Evolutionary conservation across 495 filamentous ascomycete species (phyloP).

Genomic region (Hypoxylon rickii): DNA sequence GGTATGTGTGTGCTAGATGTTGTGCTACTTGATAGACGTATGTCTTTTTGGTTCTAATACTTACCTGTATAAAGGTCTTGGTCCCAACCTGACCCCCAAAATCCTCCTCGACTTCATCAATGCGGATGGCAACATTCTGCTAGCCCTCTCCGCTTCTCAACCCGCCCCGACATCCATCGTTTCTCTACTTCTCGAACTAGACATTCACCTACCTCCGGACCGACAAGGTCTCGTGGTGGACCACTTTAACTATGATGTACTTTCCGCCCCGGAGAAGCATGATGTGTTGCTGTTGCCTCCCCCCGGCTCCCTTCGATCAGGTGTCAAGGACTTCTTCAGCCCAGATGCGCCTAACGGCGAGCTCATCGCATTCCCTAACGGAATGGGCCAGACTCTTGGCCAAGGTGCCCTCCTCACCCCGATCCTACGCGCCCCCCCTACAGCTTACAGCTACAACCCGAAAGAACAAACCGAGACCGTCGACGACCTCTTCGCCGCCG

Average conservation of each 20-base stretch:
- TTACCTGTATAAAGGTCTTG: constrained; percentile 63
- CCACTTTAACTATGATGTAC: constrained; percentile 90
- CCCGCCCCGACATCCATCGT: constrained; percentile 76
- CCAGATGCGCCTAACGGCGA: constrained; percentile 55
- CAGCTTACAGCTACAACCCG: constrained; percentile 91
- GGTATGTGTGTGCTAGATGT: constrained; percentile 52
- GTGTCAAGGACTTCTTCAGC: constrained; percentile 79
- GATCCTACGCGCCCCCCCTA: constrained; percentile 76
- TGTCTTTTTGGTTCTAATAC: neutral
- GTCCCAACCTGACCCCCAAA: constrained; percentile 83
- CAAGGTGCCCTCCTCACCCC: constrained; percentile 75
- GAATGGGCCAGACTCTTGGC: constrained; percentile 80
- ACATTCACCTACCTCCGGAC: constrained; percentile 85
- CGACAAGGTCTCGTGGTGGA: constrained; percentile 83
- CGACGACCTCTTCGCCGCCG: constrained; percentile 79
- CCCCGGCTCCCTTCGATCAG: constrained; percentile 63
- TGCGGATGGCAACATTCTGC: constrained; percentile 86
- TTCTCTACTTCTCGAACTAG: constrained; percentile 87
- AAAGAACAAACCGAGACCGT: constrained; percentile 78
- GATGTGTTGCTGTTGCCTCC: constrained; percentile 81
- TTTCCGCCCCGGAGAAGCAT: constrained; percentile 78
- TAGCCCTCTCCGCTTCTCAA: constrained; percentile 77
- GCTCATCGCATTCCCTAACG: constrained; percentile 77
- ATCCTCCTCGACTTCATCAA: constrained; percentile 90
- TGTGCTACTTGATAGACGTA: neutral